Evolutionary conservation across 192 early-diverging fungal species (phyloP).

Genomic region (Haplosporangium gracile): DNA sequence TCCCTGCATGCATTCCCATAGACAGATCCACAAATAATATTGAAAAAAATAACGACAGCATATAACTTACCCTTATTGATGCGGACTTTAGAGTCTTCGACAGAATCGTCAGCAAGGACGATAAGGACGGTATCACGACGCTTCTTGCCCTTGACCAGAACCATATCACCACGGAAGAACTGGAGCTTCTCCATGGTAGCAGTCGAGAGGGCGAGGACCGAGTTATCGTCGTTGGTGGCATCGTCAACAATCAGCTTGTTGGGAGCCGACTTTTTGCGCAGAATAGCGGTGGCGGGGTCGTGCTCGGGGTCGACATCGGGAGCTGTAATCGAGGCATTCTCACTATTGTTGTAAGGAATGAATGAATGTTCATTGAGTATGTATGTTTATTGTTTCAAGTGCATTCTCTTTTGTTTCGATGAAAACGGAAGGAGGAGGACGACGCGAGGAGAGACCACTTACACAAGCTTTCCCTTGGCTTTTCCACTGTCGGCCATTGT

Average conservation of each 20-base stretch:
- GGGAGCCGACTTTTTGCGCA: slow-evolving; percentile 94
- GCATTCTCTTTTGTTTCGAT: background rate
- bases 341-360: slow-evolving; percentile 31
- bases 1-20: no score
- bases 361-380: background rate
- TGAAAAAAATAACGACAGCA: background rate
- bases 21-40: background rate
- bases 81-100: slow-evolving; percentile 93
- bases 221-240: slow-evolving; percentile 97
- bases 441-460: background rate
- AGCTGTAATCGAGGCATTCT: slow-evolving; percentile 68
- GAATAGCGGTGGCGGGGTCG: slow-evolving; percentile 95
- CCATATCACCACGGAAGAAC: slow-evolving; percentile 96
- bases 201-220: slow-evolving; percentile 89
- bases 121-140: slow-evolving; percentile 97
- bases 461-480: slow-evolving; percentile 49
- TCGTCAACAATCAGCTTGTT: slow-evolving; percentile 99
- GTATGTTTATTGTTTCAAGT: background rate
- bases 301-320: slow-evolving; percentile 70
- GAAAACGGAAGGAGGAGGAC: background rate
- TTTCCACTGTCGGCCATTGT: slow-evolving; percentile 49
- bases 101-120: slow-evolving; percentile 90
- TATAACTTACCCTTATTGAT: slow-evolving; percentile 83
- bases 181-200: slow-evolving; percentile 93
- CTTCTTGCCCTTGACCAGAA: slow-evolving; percentile 98